Conservation (phyloP, 2,329 filamentous ascomycete genomes). For the Fusarium sulawesiense region DNA sequence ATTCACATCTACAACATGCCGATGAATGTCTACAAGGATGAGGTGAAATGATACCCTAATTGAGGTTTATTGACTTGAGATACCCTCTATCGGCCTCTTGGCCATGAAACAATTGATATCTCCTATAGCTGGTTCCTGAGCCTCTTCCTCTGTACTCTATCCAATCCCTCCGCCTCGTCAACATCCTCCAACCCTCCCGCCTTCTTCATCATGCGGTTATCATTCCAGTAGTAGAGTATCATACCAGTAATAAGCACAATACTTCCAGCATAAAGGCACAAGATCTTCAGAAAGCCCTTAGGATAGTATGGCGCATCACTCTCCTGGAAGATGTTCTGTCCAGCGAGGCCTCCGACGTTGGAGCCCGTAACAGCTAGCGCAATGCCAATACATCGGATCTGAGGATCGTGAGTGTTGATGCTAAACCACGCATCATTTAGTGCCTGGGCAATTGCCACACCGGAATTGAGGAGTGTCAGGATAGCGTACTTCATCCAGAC, state of each 20-base stretch:
- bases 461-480: not conserved
- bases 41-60: too few species aligned
- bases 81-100: not conserved
- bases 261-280: constrained; percentile 10
- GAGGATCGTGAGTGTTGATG: constrained; percentile 2
- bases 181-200: not conserved
- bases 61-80: not conserved
- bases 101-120: not conserved
- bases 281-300: rapidly evolving
- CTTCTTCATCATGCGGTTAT: not conserved
- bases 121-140: not conserved
- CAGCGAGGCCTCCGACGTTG: not conserved
- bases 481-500: constrained; percentile 15
- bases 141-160: not conserved
- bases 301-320: not conserved
- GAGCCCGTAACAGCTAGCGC: not conserved
- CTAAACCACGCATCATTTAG: constrained; percentile 5
- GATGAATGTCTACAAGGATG: too few species aligned
- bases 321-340: constrained; percentile 1
- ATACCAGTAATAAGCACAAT: constrained; percentile 13
- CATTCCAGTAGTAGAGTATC: constrained; percentile 19
- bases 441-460: not conserved
- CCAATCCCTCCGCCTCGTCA: not conserved
- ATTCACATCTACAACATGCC: too few species aligned
- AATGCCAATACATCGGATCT: not conserved